Evolutionary conservation across 2,329 filamentous ascomycete species (phyloP).

Genomic region (Verticillium nonalfalfae): DNA sequence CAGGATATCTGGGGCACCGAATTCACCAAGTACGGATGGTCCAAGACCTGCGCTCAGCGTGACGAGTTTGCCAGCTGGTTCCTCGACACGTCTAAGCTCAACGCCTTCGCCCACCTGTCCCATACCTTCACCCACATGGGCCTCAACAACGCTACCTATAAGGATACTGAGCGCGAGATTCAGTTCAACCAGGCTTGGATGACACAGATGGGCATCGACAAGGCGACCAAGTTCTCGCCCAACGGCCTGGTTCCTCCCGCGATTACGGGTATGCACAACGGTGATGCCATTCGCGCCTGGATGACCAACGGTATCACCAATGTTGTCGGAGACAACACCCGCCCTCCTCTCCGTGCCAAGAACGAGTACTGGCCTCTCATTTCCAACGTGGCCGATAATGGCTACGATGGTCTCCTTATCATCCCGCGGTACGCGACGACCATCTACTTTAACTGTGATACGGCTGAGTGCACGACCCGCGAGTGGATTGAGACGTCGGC

Average conservation of each 20-base stretch:
- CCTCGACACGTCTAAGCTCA: conserved; percentile 34
- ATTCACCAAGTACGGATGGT: conserved; percentile 45
- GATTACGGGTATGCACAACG: conserved; percentile 59
- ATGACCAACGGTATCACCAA: conserved; percentile 49
- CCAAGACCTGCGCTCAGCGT: conserved; percentile 38
- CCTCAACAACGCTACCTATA: conserved; percentile 54
- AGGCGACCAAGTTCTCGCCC: conserved; percentile 38
- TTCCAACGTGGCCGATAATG: conserved; percentile 40
- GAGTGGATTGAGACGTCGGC: conserved; percentile 56
- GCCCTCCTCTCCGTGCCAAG: conserved; percentile 43
- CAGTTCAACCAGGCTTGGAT: conserved; percentile 55
- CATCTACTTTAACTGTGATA: conserved; percentile 61
- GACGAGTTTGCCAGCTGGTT: conserved; percentile 51
- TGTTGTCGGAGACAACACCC: conserved; percentile 58
- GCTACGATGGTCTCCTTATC: conserved; percentile 48
- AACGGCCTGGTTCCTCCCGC: conserved; percentile 55
- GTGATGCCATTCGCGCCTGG: conserved; percentile 54
- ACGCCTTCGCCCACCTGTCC: conserved; percentile 52
- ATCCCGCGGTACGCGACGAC: conserved; percentile 54
- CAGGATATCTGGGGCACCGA: conserved; percentile 41
- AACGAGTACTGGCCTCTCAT: neutral
- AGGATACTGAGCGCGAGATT: conserved; percentile 50
- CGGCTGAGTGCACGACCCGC: conserved; percentile 46
- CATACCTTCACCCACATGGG: conserved; percentile 55
- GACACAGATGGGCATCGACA: conserved; percentile 41